Evolutionary conservation across 345 rosid species (phyloP).

Genomic region (Arabidopsis arenosa): DNA sequence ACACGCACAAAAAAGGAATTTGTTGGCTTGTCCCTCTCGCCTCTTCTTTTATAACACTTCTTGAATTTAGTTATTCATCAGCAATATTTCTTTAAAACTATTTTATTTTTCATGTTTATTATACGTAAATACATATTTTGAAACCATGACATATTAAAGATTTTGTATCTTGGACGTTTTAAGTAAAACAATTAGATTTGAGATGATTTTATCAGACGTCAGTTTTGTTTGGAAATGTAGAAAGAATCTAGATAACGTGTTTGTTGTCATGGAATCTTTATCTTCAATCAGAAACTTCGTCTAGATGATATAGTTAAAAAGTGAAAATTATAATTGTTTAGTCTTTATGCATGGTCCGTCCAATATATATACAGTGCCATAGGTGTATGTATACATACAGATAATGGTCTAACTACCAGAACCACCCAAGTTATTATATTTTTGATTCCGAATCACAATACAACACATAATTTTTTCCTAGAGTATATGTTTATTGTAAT

Average conservation of each 20-base stretch:
- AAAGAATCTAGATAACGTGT: constrained; percentile 41
- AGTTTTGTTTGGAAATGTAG: constrained; percentile 10
- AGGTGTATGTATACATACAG: background rate
- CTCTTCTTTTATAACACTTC: constrained; percentile 3
- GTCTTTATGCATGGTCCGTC: background rate
- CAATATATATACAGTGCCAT: background rate
- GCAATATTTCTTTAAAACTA: background rate
- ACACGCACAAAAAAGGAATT: constrained; percentile 5
- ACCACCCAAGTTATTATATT: constrained; percentile 34
- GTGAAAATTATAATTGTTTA: background rate
- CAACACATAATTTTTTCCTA: background rate
- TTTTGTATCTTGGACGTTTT: constrained; percentile 14
- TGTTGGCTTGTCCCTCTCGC: constrained; percentile 26
- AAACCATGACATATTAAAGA: constrained; percentile 7
- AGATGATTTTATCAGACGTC: constrained; percentile 14
- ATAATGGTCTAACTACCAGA: constrained; percentile 41
- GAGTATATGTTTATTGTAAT: constrained; percentile 25
- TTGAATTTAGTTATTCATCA: background rate
- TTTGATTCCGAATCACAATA: constrained; percentile 8
- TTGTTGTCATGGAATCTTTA: constrained; percentile 38
- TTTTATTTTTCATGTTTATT: background rate
- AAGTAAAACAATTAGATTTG: background rate
- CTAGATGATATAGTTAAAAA: constrained; percentile 13
- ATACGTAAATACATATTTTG: background rate
- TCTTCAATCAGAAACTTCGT: constrained; percentile 39